Evolutionary conservation across 495 filamentous ascomycete genomes (phyloP), one percentile per base, ranked within the genome.

Genomic region (Aspergillus ostianus): DNA sequence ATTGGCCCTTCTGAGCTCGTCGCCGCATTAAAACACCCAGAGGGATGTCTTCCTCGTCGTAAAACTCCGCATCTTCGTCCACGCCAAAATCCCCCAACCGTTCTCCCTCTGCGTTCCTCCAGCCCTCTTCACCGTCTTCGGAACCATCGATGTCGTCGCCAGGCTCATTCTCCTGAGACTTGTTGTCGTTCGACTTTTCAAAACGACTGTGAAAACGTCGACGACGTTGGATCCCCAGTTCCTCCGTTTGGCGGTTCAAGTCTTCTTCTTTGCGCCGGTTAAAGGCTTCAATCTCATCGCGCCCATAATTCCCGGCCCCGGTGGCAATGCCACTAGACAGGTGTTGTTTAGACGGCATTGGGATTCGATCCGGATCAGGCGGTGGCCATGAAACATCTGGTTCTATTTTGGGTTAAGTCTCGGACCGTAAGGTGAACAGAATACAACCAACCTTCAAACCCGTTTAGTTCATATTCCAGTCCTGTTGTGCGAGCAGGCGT

Each of bases 51-150:
- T 95, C 91, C 58, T 93, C 82, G 59, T 89, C 87, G 58, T 89
- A 87, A 59, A 86, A 87, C 65, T 95, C 90, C 9, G 78, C 83
- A 9, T 92, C 90, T 64, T 91, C 90, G 64, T 96, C 92, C 0
- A 97, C 90, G 2, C 94, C 94, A 70, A 92, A 98, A 68, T 98
- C 94, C 47, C 85, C 80, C 36, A 98, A 77, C 9, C 86, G 78
- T 64, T 97, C 92, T 4, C 94, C 94, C 47, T 97, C 93, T 0
- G 85, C 81, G 62, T 96, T 93, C 6, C 79, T 84, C 94, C 94
- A 98, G 7, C 74, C 81, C 61, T 87, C 83, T 64, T 86, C 84
- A 8, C 84, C 82, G 53, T 78, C 76, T 51, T 74, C 71, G 0
- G 69, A 66, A 6, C 73, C 67, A 50, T 71, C 36, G 36, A 41